Evolutionary conservation across 495 filamentous ascomycete species (phyloP).

Genomic region (Opeltia flavorubescens): DNA sequence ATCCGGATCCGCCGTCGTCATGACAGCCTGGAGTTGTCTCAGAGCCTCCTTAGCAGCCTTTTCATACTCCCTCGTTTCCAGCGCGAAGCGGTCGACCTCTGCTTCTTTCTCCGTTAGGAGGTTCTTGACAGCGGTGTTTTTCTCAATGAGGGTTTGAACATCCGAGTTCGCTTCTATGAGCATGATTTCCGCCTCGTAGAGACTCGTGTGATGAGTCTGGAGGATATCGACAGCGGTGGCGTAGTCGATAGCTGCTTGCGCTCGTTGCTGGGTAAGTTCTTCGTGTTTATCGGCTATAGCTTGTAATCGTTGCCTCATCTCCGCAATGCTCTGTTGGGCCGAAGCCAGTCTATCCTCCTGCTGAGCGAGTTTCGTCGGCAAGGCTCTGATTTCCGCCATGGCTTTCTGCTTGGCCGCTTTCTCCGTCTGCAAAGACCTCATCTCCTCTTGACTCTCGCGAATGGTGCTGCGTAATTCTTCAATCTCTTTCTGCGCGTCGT

Average conservation of each 20-base stretch:
- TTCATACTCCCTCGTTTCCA: slow-evolving; percentile 15
- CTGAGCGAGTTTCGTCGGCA: slow-evolving; percentile 54
- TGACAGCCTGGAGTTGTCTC: slow-evolving; percentile 19
- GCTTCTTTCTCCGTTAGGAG: slow-evolving; percentile 32
- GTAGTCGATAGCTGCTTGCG: slow-evolving; percentile 48
- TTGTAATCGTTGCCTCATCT: slow-evolving; percentile 26
- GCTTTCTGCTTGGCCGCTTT: slow-evolving; percentile 46
- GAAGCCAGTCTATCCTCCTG: slow-evolving; percentile 36
- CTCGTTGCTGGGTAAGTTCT: slow-evolving; percentile 44
- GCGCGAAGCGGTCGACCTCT: slow-evolving; percentile 25
- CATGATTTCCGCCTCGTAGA: slow-evolving; percentile 52
- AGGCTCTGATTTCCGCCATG: slow-evolving; percentile 41
- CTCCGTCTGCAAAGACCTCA: slow-evolving; percentile 33
- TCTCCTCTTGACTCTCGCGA: slow-evolving; percentile 20
- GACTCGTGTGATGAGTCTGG: slow-evolving; percentile 41
- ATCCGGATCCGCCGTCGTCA: slow-evolving; percentile 24
- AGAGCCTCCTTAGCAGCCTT: slow-evolving; percentile 22
- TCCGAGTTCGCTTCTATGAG: slow-evolving; percentile 73
- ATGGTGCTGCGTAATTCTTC: slow-evolving; percentile 7
- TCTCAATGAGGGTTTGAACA: slow-evolving; percentile 43
- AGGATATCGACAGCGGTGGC: slow-evolving; percentile 47
- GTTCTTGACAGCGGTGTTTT: slow-evolving; percentile 43
- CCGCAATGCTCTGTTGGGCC: slow-evolving; percentile 27
- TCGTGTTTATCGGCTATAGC: slow-evolving; percentile 38
- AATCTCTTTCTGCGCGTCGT: slow-evolving; percentile 14